Evolutionary conservation across 345 rosid species (phyloP).

Genomic region (Euclidium syriacum): DNA sequence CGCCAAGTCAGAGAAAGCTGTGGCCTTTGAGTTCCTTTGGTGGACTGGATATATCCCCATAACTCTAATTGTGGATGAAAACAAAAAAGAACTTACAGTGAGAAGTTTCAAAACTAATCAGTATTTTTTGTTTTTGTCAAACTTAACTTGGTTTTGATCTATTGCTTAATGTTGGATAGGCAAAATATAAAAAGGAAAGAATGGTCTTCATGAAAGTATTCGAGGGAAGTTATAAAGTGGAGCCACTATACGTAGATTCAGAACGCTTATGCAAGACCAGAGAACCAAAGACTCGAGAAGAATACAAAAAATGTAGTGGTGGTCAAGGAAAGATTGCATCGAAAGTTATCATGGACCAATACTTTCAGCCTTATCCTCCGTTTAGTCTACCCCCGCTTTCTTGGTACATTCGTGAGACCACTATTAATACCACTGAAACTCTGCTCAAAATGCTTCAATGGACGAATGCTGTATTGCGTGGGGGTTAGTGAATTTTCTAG

Average conservation of each 20-base stretch:
- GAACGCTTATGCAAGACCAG: background rate
- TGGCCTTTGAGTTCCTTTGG: background rate
- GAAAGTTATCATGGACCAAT: background rate
- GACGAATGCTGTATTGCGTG: background rate
- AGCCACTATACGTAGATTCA: background rate
- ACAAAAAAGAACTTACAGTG: background rate
- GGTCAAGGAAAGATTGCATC: constrained; percentile 73
- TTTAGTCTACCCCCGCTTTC: constrained; percentile 26
- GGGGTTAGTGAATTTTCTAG: too few species aligned
- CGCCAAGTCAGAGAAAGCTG: background rate
- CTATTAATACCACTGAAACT: background rate
- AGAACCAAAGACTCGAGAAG: constrained; percentile 27
- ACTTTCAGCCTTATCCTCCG: background rate
- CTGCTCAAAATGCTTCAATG: constrained; percentile 25
- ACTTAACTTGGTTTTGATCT: background rate
- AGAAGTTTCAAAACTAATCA: background rate
- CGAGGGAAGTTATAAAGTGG: background rate
- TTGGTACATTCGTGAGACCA: constrained; percentile 39
- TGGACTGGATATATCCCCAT: background rate
- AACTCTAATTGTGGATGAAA: background rate
- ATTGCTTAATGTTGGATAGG: background rate
- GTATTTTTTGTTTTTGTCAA: too few species aligned
- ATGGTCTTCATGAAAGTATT: background rate
- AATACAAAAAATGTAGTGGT: constrained; percentile 47
- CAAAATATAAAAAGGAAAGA: background rate